Conservation (phyloP, 176 grass and related monocot species). For the maize (Zea mays) region Zm-B73-REFERENCE-NAM-5.0 NC_050100.1:206915001-206915500, state of each 20-base stretch:
- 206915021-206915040: no score
- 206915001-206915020: no score
- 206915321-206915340: conserved; percentile 14
- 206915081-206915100: no score
- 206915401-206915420: neutral
- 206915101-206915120: no score
- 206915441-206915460: neutral
- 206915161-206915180: neutral
- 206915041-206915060: no score
- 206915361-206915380: neutral
- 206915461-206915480: neutral
- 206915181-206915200: neutral
- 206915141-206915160: no score
- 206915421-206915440: neutral
- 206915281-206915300: conserved; percentile 3
- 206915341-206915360: no score
- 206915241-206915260: conserved; percentile 38
- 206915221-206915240: conserved; percentile 36
- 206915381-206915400: neutral
- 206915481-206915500: neutral
- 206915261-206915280: neutral
- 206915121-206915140: no score
- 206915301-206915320: conserved; percentile 18
- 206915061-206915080: no score
- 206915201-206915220: neutral